phyloP scores from a whole-genome alignment of 352 stramenopile species.

The Blastocystis sp. region DNA sequence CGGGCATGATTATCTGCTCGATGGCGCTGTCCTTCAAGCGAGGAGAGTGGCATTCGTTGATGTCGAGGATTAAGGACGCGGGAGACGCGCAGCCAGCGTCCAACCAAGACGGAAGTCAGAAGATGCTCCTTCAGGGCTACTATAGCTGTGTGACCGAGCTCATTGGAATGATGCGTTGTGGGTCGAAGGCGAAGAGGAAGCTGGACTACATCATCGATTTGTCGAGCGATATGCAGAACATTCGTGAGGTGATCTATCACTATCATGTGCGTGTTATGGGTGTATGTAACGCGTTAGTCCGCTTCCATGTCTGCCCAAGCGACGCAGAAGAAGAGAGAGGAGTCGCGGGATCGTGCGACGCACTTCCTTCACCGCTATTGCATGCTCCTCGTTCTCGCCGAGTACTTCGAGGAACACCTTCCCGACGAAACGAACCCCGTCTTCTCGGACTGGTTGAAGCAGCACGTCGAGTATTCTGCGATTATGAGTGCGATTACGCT shows the following conservation, averaged over 20 bases:
- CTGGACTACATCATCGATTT: conserved; percentile 65
- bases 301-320: not conserved
- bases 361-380: conserved; percentile 69
- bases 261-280: conserved; percentile 44
- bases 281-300: not conserved
- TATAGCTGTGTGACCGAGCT: conserved; percentile 41
- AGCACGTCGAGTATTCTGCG: conserved; percentile 55
- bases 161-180: conserved; percentile 27
- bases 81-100: not conserved
- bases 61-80: conserved; percentile 6
- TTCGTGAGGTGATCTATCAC: conserved; percentile 68
- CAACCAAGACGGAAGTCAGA: not conserved
- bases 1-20: conserved; percentile 84
- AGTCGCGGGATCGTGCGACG: conserved; percentile 7
- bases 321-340: conserved; percentile 58
- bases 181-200: conserved; percentile 54
- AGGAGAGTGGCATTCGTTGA: conserved; percentile 45
- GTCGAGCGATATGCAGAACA: conserved; percentile 68
- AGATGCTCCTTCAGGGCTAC: conserved; percentile 22
- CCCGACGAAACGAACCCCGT: conserved; percentile 59
- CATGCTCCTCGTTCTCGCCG: conserved; percentile 55
- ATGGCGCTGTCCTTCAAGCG: conserved; percentile 77
- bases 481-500: conserved; percentile 59
- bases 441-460: conserved; percentile 42
- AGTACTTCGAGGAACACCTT: conserved; percentile 70